A percentile compares a stretch with the other conserved stretches of the same genome.
These are phyloP conservation scores for Solanum infundibuliforme DNA, from an alignment of 257 asterid species.

Conservation along the genomic window DNA sequence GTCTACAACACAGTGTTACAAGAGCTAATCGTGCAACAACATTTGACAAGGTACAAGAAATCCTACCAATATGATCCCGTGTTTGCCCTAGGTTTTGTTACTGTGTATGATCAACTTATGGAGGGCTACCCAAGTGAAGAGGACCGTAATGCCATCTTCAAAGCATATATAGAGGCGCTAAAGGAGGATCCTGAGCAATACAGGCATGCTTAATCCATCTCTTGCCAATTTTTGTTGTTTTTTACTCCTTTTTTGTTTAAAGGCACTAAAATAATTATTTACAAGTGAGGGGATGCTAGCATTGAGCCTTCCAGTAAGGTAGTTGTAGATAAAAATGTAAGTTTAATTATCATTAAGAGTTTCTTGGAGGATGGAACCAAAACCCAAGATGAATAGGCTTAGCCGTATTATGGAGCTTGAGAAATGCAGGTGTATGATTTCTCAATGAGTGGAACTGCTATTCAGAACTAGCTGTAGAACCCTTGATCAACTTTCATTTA, in stretches of 20 bases:
- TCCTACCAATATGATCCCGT: constrained; percentile 79
- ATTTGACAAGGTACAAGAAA: constrained; percentile 72
- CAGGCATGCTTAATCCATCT: constrained; percentile 33
- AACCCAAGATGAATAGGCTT: neutral
- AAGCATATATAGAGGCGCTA: constrained; percentile 68
- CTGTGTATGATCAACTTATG: constrained; percentile 88
- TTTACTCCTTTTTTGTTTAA: neutral
- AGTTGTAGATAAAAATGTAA: neutral
- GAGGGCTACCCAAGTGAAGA: constrained; percentile 83
- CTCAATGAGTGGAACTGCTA: neutral
- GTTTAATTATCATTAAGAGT: neutral
- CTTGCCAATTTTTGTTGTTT: neutral
- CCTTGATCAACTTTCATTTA: neutral
- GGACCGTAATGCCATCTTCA: constrained; percentile 73
- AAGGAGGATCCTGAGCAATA: constrained; percentile 84
- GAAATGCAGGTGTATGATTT: neutral
- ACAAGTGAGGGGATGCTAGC: neutral
- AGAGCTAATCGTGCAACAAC: constrained; percentile 92
- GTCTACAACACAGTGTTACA: constrained; percentile 75
- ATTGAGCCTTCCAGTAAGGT: neutral
- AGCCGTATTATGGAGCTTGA: neutral
- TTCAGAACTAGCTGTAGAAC: neutral
- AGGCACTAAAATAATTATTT: neutral
- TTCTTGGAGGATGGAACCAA: neutral
- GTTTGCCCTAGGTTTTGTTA: constrained; percentile 88